Conservation (phyloP, 768 basidiomycete genomes). For the Boletus coccyginus region DNA sequence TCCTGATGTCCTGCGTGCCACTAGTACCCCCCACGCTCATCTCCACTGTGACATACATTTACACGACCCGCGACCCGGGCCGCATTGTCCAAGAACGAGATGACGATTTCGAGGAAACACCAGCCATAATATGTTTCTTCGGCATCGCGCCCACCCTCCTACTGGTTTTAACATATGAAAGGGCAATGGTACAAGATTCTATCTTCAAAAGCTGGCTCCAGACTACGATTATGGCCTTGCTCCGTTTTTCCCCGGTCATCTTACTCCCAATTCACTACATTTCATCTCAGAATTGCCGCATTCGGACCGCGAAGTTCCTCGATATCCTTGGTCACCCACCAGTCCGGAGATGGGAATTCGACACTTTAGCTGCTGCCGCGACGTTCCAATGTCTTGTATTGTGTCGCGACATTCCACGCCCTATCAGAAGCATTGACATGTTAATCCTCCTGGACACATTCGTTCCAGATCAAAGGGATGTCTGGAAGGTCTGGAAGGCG, state of each 20-base stretch:
- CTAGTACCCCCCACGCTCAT: not conserved
- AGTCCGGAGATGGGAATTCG: conserved; percentile 1
- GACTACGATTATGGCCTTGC: not conserved
- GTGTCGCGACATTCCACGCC: conserved; percentile 1
- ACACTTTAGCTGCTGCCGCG: not conserved
- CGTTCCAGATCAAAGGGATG: not conserved
- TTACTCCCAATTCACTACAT: not conserved
- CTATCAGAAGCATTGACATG: not conserved
- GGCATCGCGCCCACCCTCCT: not conserved
- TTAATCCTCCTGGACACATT: not conserved
- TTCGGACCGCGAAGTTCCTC: conserved; percentile 1
- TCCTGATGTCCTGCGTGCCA: not conserved
- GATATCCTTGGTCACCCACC: conserved; percentile 4
- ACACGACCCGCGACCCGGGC: not conserved
- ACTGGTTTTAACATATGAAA: not conserved
- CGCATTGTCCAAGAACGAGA: too few species aligned
- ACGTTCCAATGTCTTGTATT: conserved; percentile 7
- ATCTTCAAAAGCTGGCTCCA: not conserved
- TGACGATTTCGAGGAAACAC: too few species aligned
- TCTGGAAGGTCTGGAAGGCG: not conserved
- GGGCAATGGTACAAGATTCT: not conserved
- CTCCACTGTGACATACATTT: not conserved
- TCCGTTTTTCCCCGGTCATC: not conserved
- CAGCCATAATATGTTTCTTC: not conserved
- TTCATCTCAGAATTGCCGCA: not conserved